Evolutionary conservation across 495 filamentous ascomycete genomes (phyloP), one percentile per base, ranked within the genome.

Genomic region (Neurospora sp.): DNA sequence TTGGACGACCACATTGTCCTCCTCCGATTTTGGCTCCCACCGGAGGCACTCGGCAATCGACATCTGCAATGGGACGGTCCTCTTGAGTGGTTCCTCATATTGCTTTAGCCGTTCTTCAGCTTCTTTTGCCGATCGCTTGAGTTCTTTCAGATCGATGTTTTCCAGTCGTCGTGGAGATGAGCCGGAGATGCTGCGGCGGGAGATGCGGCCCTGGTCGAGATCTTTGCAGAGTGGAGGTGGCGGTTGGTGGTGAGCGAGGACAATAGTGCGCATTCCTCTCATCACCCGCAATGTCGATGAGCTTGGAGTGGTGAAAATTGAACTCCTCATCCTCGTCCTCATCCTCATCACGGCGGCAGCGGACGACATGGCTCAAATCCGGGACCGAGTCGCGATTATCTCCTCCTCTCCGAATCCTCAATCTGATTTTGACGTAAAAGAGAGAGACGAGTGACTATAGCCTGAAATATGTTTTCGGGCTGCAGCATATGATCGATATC

Each of bases 1-100:
- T 78, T 92, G 86, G 73, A 97, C 84, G 62, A 82, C 79, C 10
- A 85, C 84, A 72, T 82, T 45, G 4, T 77, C 76, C 17, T 71
- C 76, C 15, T 72, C 72, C 37, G 74, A 62, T 24, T 71, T 38
- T 17, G 81, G 81, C 54, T 77, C 76, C 80, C 79, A 82, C 39
- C 79, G 71, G 17, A 82, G 78, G 0, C 80, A 73, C 71, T 78
- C 74, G 40, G 79, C 78, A 42, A 83, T 70, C 38, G 78, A 74
- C 54, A 66, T 34, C 2, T 66, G 54, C 28, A 31, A 36, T 28
- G 48, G 28, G 54, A 6, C 11, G 13, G 54, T 66, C 5, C 28
- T 34, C 13, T 66, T 66, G 54, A 31, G 31, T 34, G 24, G 54
- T 2, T 36, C 13, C 7, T 66, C 54, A 66, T 66, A 28, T 34